A percentile compares a stretch with the other conserved stretches of the same genome.
Evolutionary conservation across 208 protist species (phyloP).

Genomic region (Trypanosoma boissoni): DNA sequence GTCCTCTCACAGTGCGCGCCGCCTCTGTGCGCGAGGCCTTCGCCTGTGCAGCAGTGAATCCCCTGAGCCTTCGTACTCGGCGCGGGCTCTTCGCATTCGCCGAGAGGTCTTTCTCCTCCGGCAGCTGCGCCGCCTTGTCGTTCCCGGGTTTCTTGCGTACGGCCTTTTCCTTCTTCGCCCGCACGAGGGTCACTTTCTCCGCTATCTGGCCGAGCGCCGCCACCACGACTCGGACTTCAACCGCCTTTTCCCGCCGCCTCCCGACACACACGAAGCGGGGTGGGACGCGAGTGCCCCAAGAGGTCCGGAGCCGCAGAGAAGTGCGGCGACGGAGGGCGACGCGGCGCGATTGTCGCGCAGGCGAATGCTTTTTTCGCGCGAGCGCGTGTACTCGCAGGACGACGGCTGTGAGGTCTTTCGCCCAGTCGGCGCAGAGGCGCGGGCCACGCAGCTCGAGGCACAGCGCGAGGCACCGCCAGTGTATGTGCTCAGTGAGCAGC

Average conservation of each 20-base stretch:
- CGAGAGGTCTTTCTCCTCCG: slow-evolving; percentile 34
- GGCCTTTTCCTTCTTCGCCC: slow-evolving; percentile 62
- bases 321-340: slow-evolving; percentile 24
- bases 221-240: slow-evolving; percentile 63
- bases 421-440: slow-evolving; percentile 27
- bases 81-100: slow-evolving; percentile 39
- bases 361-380: slow-evolving; percentile 54
- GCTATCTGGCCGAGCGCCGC: slow-evolving; percentile 69
- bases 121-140: slow-evolving; percentile 55
- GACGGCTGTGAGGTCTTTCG: slow-evolving; percentile 37
- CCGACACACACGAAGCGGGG: background rate
- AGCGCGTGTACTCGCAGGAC: slow-evolving; percentile 25
- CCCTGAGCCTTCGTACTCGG: slow-evolving; percentile 15
- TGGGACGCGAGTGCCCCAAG: background rate
- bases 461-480: slow-evolving; percentile 42
- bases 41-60: background rate
- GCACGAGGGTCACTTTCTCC: slow-evolving; percentile 72
- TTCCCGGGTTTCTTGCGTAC: slow-evolving; percentile 53
- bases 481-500: slow-evolving; percentile 48
- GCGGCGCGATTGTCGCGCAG: slow-evolving; percentile 38
- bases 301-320: background rate
- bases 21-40: slow-evolving; percentile 2
- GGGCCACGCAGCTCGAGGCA: slow-evolving; percentile 30
- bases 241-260: slow-evolving; percentile 45
- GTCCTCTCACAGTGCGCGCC: too few species aligned